Evolutionary conservation across 2,329 filamentous ascomycete species (phyloP), one percentile per base, ranked within the genome.

Genomic region (Aspergillus chevalieri): DNA sequence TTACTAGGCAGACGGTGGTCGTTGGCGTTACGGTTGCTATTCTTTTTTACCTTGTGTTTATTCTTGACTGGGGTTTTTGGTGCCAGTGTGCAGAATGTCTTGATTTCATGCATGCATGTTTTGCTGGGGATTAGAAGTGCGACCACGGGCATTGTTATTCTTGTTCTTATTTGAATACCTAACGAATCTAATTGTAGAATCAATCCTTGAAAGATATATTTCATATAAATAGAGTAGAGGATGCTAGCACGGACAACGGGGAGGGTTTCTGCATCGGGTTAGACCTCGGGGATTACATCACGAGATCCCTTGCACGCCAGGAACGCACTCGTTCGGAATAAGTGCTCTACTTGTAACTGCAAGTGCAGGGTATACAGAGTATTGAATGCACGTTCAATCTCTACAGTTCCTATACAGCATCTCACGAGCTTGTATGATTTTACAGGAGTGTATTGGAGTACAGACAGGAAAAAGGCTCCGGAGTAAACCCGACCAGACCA

Each of bases 151-250:
- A 38, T 38, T 43, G 12, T 28, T 14, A 17, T 49, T 47, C 41
- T 48, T 54, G 41, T 52, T 52, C 43, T 19, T 28, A 15, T 6
- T 47, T 33, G 24, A 43, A 5, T 36, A 36, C 34, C 34, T 36
- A 36, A 36, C 34, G 14, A 36, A 36, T 9, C 15, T 36, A 36
- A 36, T 36, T 36, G 26, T 36, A n/a, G 34, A 36, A 36, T 7
- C 30, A 7, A 17, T n/a, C 15, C 14, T 15, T n/a, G 34, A n/a
- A 1, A 36, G 2, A 17, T 36, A 8, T 6, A 17, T 8, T n/a
- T 36, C 34, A 36, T 36, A 36, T 7, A 17, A 36, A n/a, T 7
- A 36, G 34, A n/a, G 15, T 36, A 34, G 33, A 33, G 14, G 14
- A 33, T 33, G 30, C 4, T 36, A 17, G 14, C 34, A 36, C 34